Base-by-base conservation (phyloP, 164 flowering plant species). In the Aristolochia contorta region DNA sequence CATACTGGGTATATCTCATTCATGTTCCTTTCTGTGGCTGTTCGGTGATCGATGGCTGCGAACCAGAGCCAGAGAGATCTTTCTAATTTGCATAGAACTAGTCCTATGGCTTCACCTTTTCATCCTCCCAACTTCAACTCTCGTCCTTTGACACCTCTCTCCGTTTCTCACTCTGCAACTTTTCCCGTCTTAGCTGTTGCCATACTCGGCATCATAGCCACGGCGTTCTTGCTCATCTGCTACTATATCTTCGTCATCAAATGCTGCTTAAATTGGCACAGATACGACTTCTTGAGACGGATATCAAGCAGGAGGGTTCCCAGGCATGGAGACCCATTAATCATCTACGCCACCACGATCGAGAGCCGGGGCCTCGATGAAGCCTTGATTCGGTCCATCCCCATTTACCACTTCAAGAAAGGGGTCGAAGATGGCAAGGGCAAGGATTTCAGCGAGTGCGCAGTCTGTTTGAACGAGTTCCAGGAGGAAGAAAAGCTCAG, bases 161-260 rank as follows among this genome's bases (percentile, higher is more conserved):
- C 82, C 56, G 57, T 62, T 19, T 48, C 80, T 10, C 50, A 84
- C 0, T 75, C 72, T 58, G 62, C 75, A 24, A 78, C 84, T 58
- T 84, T 85, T 60, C 96, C 97, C 16, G 82, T 93, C 57, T 74
- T 93, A 46, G 89, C 80, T 47, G 72, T 90, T 14, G 92, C 96
- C 24, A 58, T 93, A 2, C 73, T 93, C 12, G 98, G 98, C 24
- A 90, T 93, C 50, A 22, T 82, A 6, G 80, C 89, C 72, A 93
- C 96, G 0, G 89, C 79, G 25, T 72, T 93, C 74, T 68, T 93
- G 55, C 85, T 93, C 0, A 74, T 90, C 6, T 71, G 87, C 78
- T 90, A 93, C 80, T 93, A 93, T 69, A 53, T 93, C 60, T 93
- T 93, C 32, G 88, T 87, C 59, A 90, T 90, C 78, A 93, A 87